phyloP scores from a whole-genome alignment of 2,329 filamentous ascomycete species.

The Aspergillus nomiae region DNA sequence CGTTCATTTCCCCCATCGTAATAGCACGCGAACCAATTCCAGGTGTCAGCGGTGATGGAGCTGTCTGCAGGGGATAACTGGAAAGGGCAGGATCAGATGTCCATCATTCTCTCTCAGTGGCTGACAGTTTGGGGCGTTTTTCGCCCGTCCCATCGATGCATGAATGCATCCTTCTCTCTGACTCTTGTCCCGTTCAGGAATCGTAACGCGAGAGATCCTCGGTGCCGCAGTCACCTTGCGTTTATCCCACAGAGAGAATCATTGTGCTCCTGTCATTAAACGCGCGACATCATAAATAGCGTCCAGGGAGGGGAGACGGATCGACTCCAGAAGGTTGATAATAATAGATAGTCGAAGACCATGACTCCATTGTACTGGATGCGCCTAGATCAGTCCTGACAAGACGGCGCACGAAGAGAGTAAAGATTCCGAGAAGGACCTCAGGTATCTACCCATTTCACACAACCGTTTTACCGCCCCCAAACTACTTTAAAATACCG shows the following conservation, averaged over 20 bases:
- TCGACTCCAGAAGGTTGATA: neutral
- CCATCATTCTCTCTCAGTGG: neutral
- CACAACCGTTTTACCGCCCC: too few species aligned
- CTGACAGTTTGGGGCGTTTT: neutral
- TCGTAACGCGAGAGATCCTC: neutral
- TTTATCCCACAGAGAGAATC: neutral
- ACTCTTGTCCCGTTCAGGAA: neutral
- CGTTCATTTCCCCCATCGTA: neutral
- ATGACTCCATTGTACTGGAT: neutral
- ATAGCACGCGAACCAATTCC: neutral
- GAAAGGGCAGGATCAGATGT: neutral
- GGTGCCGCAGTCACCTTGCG: neutral
- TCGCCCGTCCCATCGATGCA: neutral
- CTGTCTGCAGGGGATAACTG: neutral
- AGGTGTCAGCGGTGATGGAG: neutral
- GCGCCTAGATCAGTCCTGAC: neutral
- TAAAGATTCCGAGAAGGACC: neutral
- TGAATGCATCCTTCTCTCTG: neutral
- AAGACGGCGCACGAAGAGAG: neutral
- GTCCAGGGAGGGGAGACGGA: neutral
- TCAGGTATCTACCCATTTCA: too few species aligned
- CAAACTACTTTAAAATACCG: too few species aligned
- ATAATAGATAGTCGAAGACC: neutral
- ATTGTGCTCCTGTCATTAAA: neutral
- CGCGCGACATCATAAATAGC: neutral